Percentiles rank a stretch among this genome's conserved stretches.
Evolutionary conservation across 2,329 filamentous ascomycete species (phyloP).

Genomic region (Cryoendolithus antarcticus): DNA sequence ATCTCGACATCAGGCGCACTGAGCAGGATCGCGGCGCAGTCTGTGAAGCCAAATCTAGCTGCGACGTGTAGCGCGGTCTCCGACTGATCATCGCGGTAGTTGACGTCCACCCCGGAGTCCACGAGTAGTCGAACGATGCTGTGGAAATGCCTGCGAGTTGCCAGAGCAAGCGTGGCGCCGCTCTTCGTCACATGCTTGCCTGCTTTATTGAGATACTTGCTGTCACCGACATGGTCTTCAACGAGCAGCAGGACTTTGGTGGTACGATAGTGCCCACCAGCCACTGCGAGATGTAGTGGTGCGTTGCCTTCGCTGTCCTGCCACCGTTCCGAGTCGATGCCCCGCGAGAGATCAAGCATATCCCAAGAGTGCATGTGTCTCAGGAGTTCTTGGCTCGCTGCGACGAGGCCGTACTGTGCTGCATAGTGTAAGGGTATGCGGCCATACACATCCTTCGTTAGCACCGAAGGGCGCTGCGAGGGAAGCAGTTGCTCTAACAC

Average conservation of each 20-base stretch:
- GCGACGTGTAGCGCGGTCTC: conserved; percentile 89
- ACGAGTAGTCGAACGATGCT: conserved; percentile 79
- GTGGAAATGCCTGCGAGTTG: conserved; percentile 76
- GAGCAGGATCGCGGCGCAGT: conserved; percentile 67
- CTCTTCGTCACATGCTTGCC: conserved; percentile 66
- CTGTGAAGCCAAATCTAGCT: conserved; percentile 71
- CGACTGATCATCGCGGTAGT: conserved; percentile 79
- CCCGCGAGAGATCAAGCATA: conserved; percentile 70
- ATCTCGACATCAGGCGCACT: conserved; percentile 60
- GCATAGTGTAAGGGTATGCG: conserved; percentile 85
- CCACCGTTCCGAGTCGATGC: conserved; percentile 79
- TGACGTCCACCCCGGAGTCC: conserved; percentile 80
- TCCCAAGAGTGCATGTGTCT: conserved; percentile 80
- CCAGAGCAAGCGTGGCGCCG: conserved; percentile 75
- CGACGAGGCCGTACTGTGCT: conserved; percentile 84
- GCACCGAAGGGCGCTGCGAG: conserved; percentile 55
- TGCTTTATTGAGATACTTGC: conserved; percentile 38
- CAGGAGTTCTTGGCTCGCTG: conserved; percentile 81
- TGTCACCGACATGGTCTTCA: conserved; percentile 42
- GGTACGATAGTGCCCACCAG: conserved; percentile 78
- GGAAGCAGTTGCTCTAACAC: conserved; percentile 56
- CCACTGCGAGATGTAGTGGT: conserved; percentile 81
- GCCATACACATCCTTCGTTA: conserved; percentile 63
- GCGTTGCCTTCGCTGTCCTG: conserved; percentile 87
- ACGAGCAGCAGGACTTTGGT: conserved; percentile 69